Percentiles rank a stretch among this genome's conserved stretches.
Conservation (phyloP, 2,329 filamentous ascomycete species). For the Didymella segeticola region DNA sequence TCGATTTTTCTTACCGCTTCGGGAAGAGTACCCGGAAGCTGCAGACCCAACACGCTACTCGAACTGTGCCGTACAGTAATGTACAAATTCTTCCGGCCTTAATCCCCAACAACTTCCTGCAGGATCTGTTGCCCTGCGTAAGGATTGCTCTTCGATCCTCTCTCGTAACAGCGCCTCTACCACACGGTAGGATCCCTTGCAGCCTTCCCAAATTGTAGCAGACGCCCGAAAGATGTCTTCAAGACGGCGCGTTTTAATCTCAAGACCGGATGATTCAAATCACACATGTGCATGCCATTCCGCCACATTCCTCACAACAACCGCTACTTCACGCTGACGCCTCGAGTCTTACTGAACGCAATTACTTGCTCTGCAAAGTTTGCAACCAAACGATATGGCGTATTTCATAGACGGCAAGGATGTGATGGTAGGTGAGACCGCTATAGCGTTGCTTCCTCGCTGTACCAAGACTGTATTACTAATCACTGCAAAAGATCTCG, state of each 20-base stretch:
- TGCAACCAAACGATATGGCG: slow-evolving; percentile 10
- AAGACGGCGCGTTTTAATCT: background rate
- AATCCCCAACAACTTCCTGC: background rate
- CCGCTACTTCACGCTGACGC: background rate
- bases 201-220: slow-evolving; percentile 2
- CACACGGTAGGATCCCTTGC: background rate
- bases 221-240: background rate
- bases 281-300: background rate
- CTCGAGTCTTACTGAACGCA: background rate
- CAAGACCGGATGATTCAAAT: too few species aligned
- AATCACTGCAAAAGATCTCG: slow-evolving; percentile 19
- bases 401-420: slow-evolving; percentile 28
- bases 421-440: slow-evolving; percentile 17
- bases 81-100: background rate
- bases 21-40: background rate
- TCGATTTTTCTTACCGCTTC: background rate
- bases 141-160: background rate
- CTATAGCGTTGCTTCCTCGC: background rate
- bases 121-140: slow-evolving; percentile 3
- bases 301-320: too few species aligned
- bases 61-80: background rate
- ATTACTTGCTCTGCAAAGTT: background rate
- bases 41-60: slow-evolving; percentile 1
- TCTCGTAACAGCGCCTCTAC: background rate
- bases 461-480: background rate